Evolutionary conservation across 1,284 basidiomycete genomes (phyloP), one percentile per base, ranked within the genome.

Genomic region (Mixia osmundae): DNA sequence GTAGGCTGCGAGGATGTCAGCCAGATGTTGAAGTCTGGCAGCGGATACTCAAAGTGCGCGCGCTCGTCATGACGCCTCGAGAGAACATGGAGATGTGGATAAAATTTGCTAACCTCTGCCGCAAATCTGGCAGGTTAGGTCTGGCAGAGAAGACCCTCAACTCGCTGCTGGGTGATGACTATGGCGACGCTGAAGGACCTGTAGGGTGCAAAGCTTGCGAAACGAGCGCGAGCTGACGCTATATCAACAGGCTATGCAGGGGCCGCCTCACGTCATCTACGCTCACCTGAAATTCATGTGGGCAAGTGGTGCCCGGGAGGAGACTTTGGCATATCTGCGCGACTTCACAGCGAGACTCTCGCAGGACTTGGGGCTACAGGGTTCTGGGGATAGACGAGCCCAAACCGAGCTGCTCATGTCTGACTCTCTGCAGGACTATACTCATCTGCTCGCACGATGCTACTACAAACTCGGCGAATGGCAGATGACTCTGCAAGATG

Each of bases 11-110:
- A 60, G 91, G 87, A 2, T 95, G 89, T 57, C 87, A 97, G 54
- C 79, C 83, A 12, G 91, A 97, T 48, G 91, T 97, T 14, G 91
- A 99, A 56, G 85, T 94, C 3, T 99, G 91, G 91, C 91, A 97
- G 58, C 72, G 89, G 16, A 83, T 97, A 33, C 61, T 99, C 12
- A 89, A 95, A 61, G 83, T 99, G 26, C 72, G 91, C 40, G 83
- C 85, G 1, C 67, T 97, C 34, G 87, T 99, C 16, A 64, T 95
- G 22, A 79, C 72, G 30, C 91, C 91, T 0, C 78, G 78, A 45
- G 85, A 94, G 49, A 87, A 95, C 51, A 83, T 80, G 35, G 71
- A 79, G 37, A 95, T 94, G 68, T 95, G 89, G 89, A 95, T 83
- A 58, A 76, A 79, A 55, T 82, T 83, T 50, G 79, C 78, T 16